Evolutionary conservation across 2,329 filamentous ascomycete species (phyloP).

Genomic region (Bipolaris zeicola): DNA sequence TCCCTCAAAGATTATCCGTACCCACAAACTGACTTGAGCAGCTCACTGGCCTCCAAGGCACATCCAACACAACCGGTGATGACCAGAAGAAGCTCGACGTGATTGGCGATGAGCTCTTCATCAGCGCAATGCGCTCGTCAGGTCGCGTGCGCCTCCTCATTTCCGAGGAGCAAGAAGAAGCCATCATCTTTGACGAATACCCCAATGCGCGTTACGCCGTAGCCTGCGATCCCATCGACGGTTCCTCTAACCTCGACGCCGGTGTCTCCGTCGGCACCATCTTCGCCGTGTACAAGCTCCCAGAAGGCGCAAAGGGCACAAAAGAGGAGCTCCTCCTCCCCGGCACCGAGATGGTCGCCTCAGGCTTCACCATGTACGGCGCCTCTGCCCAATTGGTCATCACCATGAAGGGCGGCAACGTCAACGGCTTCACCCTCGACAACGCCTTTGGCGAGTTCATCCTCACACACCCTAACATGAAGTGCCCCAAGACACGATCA

Average conservation of each 20-base stretch:
- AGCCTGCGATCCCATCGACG: conserved; percentile 97
- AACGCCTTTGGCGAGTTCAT: conserved; percentile 98
- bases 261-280: conserved; percentile 98
- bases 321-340: conserved; percentile 88
- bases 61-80: conserved; percentile 93
- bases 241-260: conserved; percentile 95
- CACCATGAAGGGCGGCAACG: conserved; percentile 88
- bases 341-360: conserved; percentile 87
- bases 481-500: conserved; percentile 74
- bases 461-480: conserved; percentile 94
- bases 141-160: conserved; percentile 90
- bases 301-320: conserved; percentile 73
- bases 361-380: conserved; percentile 99
- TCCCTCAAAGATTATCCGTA: neutral
- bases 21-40: conserved; percentile 33
- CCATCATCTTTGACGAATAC: conserved; percentile 81
- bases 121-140: conserved; percentile 90
- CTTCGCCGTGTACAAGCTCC: conserved; percentile 90
- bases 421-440: conserved; percentile 98
- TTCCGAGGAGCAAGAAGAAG: conserved; percentile 96
- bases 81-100: conserved; percentile 99
- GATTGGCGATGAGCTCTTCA: conserved; percentile 97
- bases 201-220: conserved; percentile 85
- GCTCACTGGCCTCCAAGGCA: conserved; percentile 90
- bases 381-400: conserved; percentile 95